Evolutionary conservation across 2,329 filamentous ascomycete genomes (phyloP), one percentile per base, ranked within the genome.

Genomic region (Tolypocladium inflatum): DNA sequence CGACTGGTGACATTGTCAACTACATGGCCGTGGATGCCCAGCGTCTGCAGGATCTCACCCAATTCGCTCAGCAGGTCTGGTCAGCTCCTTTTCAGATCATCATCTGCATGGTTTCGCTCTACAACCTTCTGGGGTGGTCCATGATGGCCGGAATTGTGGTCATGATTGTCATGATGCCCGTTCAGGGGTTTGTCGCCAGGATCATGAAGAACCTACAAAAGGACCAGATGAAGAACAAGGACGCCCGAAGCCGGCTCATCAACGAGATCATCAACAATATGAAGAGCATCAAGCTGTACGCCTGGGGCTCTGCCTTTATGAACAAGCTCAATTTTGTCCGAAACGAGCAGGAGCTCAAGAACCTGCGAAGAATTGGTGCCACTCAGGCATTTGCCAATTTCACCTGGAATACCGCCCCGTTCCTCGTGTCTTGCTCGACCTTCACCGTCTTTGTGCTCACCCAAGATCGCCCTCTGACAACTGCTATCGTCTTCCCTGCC

Each of bases 1-100:
- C 90, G 0, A 99, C 94, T 0, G 94, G 94, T 58, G 95, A 99
- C 68, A 97, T 99, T 68, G 94, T 99, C 71, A 99, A 99, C 70
- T 94, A 96, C 74, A 99, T 99, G 93, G 94, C 95, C 52, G 93
- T 99, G 11, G 94, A 99, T 70, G 93, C 93, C 17, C 94, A 99
- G 73, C 88, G 95, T 63, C 81, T 99, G 21, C 90, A 97, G 67
- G 94, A 99, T 73, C 78, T 99, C 58, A 91, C 93, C 2, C 95
- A 99, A 68, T 99, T 94, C 70, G 91, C 90, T 21, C 92, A 96
- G 70, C 93, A 97, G 71, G 77, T 96, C 13, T 97, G 94, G 91
- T 97, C 92, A 50, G 93, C 95, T 3, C 94, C 94, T 3, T 96
- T 97, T 74, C 95, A 99, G 73, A 99, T 99, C 67, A 80, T 85